Evolutionary conservation across 768 basidiomycete genomes (phyloP).

Genomic region (Cystofilobasidium capitatum): DNA sequence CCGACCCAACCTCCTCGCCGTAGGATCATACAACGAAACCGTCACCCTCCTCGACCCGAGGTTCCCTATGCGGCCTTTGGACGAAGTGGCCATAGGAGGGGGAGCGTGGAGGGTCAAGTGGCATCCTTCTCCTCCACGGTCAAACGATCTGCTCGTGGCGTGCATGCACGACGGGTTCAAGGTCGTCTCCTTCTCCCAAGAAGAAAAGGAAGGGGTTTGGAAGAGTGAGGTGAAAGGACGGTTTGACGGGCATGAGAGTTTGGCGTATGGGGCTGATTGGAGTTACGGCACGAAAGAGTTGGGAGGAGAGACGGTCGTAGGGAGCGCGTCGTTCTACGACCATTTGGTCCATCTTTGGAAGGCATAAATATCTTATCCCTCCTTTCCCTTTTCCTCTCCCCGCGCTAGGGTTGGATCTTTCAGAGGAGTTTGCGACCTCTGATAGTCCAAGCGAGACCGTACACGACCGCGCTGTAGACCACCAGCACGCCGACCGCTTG

Average conservation of each 20-base stretch:
- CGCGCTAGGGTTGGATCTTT: not conserved
- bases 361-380: slow-evolving; percentile 42
- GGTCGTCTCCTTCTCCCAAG: slow-evolving; percentile 49
- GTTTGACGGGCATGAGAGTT: slow-evolving; percentile 65
- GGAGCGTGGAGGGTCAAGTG: slow-evolving; percentile 95
- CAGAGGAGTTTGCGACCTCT: not conserved
- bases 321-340: slow-evolving; percentile 94
- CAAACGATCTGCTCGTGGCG: slow-evolving; percentile 72
- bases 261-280: slow-evolving; percentile 94
- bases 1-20: slow-evolving; percentile 69
- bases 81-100: slow-evolving; percentile 61
- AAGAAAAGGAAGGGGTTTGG: slow-evolving; percentile 15
- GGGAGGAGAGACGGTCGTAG: slow-evolving; percentile 49
- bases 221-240: slow-evolving; percentile 38
- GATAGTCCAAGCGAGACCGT: slow-evolving; percentile 55
- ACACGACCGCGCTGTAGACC: slow-evolving; percentile 54
- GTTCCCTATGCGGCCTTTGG: slow-evolving; percentile 52
- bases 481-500: slow-evolving; percentile 55
- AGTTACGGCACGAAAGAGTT: slow-evolving; percentile 41
- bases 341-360: slow-evolving; percentile 71
- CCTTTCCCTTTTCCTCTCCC: not conserved
- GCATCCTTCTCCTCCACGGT: slow-evolving; percentile 66
- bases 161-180: slow-evolving; percentile 99
- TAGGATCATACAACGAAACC: slow-evolving; percentile 80
- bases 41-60: slow-evolving; percentile 77